Evolutionary conservation across 345 rosid species (phyloP), one percentile per base, ranked within the genome.

Genomic region (Anastatica hierochuntica): DNA sequence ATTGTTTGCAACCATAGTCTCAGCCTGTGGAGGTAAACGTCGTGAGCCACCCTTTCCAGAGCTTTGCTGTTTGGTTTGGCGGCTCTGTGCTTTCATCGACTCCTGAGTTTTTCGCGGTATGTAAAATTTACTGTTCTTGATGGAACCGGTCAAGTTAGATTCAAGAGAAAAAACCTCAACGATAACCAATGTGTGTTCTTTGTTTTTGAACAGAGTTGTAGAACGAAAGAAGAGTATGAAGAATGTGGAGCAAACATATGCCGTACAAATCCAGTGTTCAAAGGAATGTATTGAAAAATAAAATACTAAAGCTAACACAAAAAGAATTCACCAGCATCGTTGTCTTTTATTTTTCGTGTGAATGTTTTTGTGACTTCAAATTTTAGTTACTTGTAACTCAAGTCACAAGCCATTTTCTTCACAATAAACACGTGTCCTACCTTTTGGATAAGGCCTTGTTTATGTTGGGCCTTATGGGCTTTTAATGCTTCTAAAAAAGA

Each of bases 11-110:
- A 40, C 8, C 49, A 44, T 64, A 92, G 98, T 69, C 95, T 26
- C 85, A 81, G 43, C 97, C 98, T 8, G 83, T 92, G 71, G 95
- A 92, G 74, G 98, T 92, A 46, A 85, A 92, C 65, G 97, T 92
- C 1, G 84, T 88, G 64, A 92, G 96, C 72, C 90, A 88, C 60
- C 89, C 98, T 49, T 85, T 92, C 56, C 98, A 92, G 70, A 81
- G 77, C 68, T 92, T 76, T 73, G 98, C 98, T 0, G 98, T 92
- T 60, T 92, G 98, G 98, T 92, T 92, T 70, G 98, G 96, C 31
- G 97, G 98, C 71, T 92, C 98, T 29, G 95, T 92, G 58, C 94
- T 92, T 45, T 95, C 94, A 51, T 92, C 98, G 26, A 92, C 98
- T 18, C 97, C 95, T 14, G 98, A 92, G 78, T 92, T 88, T 77